These are phyloP conservation scores for Silene uniflora DNA, from an alignment of 148 eudicot species.

Conservation along the genomic window DNA sequence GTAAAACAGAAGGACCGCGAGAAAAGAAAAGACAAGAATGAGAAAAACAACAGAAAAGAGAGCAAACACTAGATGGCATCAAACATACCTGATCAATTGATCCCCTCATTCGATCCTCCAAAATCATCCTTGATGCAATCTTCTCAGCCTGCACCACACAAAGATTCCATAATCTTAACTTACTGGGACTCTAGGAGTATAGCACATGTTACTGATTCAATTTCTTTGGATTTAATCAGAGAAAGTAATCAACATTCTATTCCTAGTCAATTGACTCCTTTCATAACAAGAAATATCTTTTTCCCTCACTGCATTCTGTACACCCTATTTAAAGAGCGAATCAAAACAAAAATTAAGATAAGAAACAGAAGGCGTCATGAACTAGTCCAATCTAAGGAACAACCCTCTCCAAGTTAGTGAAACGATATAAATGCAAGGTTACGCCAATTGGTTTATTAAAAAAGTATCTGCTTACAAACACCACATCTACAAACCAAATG, in stretches of 20 bases:
- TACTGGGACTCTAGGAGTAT: neutral
- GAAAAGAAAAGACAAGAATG: neutral
- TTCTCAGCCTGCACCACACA: conserved; percentile 76
- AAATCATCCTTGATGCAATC: conserved; percentile 96
- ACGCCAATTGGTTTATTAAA: neutral
- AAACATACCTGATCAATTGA: conserved; percentile 89
- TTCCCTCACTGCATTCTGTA: neutral
- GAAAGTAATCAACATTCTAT: neutral
- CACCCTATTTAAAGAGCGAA: neutral
- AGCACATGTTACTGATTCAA: neutral
- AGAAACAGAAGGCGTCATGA: neutral
- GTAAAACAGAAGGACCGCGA: neutral
- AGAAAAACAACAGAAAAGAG: neutral
- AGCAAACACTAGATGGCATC: neutral
- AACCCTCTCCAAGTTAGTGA: neutral
- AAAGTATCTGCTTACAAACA: neutral
- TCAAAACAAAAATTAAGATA: neutral
- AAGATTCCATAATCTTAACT: neutral
- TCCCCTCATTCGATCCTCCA: conserved; percentile 97
- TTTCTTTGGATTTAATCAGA: neutral
- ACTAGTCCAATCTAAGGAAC: neutral
- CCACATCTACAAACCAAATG: neutral
- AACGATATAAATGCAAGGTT: neutral
- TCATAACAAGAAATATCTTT: neutral
- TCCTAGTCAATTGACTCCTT: neutral